Percentiles rank a stretch among this genome's conserved stretches.
Evolutionary conservation across 192 early-diverging fungal species (phyloP).

Genomic region (Umbelopsis ramanniana): DNA sequence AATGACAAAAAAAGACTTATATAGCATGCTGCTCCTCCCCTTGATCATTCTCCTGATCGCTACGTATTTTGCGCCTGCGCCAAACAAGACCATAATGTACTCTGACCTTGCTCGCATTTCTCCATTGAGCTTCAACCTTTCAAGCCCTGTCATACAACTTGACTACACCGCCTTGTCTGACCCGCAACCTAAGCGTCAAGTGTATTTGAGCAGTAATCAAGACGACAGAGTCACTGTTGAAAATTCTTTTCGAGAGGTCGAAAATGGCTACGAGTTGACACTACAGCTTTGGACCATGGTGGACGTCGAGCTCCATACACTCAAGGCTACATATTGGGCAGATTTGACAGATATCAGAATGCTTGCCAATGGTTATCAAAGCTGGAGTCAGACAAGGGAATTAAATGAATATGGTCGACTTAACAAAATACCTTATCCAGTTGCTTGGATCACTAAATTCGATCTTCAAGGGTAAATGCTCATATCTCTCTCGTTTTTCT

Average conservation of each 20-base stretch:
- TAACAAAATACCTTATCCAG: constrained; percentile 37
- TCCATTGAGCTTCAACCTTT: not conserved
- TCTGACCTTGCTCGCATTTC: not conserved
- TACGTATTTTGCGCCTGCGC: constrained; percentile 19
- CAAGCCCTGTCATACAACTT: not conserved
- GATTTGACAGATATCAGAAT: constrained; percentile 33
- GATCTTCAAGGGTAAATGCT: constrained; percentile 40
- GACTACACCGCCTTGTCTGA: not conserved
- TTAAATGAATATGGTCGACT: constrained; percentile 31
- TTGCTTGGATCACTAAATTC: constrained; percentile 41
- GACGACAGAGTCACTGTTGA: not conserved
- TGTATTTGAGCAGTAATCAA: not conserved
- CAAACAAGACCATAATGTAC: not conserved
- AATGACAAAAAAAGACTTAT: not conserved
- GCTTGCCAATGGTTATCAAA: constrained; percentile 57
- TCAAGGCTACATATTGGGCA: constrained; percentile 23
- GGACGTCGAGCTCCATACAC: constrained; percentile 15
- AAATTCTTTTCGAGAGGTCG: not conserved
- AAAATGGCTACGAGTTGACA: not conserved
- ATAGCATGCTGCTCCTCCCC: not conserved
- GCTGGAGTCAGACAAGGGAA: constrained; percentile 49
- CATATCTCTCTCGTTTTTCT: not conserved
- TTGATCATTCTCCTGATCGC: constrained; percentile 1
- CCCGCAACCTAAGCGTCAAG: not conserved
- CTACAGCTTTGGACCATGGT: not conserved